Evolutionary conservation across 2,329 filamentous ascomycete species (phyloP).

Genomic region (Trichoderma brevicompactum): DNA sequence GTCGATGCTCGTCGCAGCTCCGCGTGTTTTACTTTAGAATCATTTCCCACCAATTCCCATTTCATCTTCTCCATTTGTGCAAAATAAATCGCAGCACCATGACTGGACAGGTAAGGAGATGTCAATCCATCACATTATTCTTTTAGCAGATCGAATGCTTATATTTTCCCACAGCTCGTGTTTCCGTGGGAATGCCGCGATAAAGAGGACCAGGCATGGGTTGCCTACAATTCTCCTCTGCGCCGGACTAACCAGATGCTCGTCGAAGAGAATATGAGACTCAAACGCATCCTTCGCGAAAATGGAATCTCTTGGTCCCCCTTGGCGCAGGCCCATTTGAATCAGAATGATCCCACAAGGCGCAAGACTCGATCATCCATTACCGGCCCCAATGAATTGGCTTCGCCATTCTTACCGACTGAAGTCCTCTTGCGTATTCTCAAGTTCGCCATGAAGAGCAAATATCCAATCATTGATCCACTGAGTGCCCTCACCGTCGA

Average conservation of each 20-base stretch:
- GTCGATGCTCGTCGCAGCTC: background rate
- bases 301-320: constrained; percentile 58
- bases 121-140: background rate
- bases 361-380: constrained; percentile 43
- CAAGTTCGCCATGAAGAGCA: constrained; percentile 55
- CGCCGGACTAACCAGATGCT: constrained; percentile 52
- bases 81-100: constrained; percentile 13
- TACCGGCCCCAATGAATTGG: constrained; percentile 36
- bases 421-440: constrained; percentile 59
- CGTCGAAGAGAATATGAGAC: constrained; percentile 52
- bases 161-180: constrained; percentile 36
- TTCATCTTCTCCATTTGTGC: background rate
- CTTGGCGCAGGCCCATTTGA: constrained; percentile 42
- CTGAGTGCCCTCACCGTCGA: constrained; percentile 51
- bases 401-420: constrained; percentile 52
- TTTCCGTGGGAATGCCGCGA: constrained; percentile 58
- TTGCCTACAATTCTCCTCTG: constrained; percentile 54
- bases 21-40: background rate
- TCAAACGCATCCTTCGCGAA: constrained; percentile 58
- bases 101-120: constrained; percentile 25
- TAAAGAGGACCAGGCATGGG: constrained; percentile 55
- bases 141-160: background rate
- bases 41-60: background rate
- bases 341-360: constrained; percentile 39
- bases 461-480: constrained; percentile 58